phyloP scores from a whole-genome alignment of 371 early-diverging fungal species.

The Rhizomucor pusillus region DNA sequence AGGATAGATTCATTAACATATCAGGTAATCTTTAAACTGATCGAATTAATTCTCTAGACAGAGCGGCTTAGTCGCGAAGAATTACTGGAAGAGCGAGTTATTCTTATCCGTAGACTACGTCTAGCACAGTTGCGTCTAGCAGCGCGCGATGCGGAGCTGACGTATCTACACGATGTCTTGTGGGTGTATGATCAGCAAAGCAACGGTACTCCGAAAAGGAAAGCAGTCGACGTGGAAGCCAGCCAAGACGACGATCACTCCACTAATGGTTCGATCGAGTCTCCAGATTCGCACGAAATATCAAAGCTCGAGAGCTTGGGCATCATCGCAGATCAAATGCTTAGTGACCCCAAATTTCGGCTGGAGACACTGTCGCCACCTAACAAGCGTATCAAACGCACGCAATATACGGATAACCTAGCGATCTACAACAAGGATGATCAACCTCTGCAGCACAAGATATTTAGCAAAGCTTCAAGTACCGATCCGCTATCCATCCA shows the following conservation, averaged over 20 bases:
- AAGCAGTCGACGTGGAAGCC: constrained; percentile 11
- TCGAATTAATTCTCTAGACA: constrained; percentile 5
- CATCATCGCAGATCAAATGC: constrained; percentile 24
- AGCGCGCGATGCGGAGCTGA: constrained; percentile 42
- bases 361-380: constrained; percentile 3
- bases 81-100: constrained; percentile 22
- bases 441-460: too few species aligned
- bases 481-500: too few species aligned
- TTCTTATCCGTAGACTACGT: constrained; percentile 28
- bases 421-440: too few species aligned
- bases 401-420: too few species aligned
- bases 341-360: constrained; percentile 21
- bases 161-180: constrained; percentile 27
- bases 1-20: neutral
- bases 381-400: too few species aligned
- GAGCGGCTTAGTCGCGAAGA: constrained; percentile 15
- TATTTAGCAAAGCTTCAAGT: too few species aligned
- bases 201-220: constrained; percentile 3
- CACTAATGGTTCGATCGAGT: neutral
- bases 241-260: neutral
- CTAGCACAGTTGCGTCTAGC: constrained; percentile 31
- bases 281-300: neutral
- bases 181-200: constrained; percentile 5
- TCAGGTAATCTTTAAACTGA: neutral
- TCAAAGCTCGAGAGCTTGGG: constrained; percentile 1